phyloP scores from a whole-genome alignment of 805 yeast genomes.

The Pichia eremophila region DNA sequence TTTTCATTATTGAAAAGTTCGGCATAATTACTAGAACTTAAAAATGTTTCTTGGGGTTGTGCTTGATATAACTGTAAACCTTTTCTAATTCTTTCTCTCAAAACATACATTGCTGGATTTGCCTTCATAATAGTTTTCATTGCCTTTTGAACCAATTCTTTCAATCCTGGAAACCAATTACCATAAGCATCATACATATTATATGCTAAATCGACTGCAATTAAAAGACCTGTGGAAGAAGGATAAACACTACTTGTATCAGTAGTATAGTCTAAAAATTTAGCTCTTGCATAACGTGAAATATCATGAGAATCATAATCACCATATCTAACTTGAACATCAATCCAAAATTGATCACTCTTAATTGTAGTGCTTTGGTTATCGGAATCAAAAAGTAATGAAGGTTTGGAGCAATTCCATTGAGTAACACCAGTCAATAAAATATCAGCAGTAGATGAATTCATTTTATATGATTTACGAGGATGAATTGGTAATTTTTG shows the following conservation, averaged over 20 bases:
- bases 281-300: constrained; percentile 85
- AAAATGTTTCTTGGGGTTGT: constrained; percentile 84
- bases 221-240: constrained; percentile 83
- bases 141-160: constrained; percentile 81
- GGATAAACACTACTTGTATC: constrained; percentile 84
- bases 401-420: constrained; percentile 81
- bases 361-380: constrained; percentile 52
- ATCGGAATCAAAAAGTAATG: constrained; percentile 61
- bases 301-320: constrained; percentile 97
- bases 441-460: constrained; percentile 89
- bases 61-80: constrained; percentile 90
- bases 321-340: constrained; percentile 90
- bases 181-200: constrained; percentile 96
- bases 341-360: constrained; percentile 81
- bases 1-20: constrained; percentile 80
- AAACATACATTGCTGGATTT: constrained; percentile 84
- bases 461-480: constrained; percentile 94
- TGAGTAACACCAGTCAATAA: constrained; percentile 62
- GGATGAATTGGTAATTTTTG: constrained; percentile 94
- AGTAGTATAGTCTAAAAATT: constrained; percentile 84
- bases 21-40: constrained; percentile 82
- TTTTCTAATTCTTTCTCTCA: constrained; percentile 88
- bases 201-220: constrained; percentile 89
- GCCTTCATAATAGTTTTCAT: constrained; percentile 91
- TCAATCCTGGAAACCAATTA: constrained; percentile 94